phyloP scores from a whole-genome alignment of 257 asterid species.

The Nicotiana knightiana region DNA sequence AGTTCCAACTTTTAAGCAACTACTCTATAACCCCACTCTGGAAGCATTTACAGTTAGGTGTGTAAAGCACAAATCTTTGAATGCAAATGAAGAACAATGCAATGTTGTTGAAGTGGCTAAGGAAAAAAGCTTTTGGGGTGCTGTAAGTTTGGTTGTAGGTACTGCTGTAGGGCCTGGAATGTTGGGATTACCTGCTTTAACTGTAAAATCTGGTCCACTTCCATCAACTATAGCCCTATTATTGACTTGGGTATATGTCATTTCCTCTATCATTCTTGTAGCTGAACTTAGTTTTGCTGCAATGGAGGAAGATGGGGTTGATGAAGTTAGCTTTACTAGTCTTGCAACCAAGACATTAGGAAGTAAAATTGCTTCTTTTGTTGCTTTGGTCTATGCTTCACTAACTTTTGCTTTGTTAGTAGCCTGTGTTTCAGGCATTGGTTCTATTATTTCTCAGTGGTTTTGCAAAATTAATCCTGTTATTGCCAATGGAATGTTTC shows the following conservation, averaged over 20 bases:
- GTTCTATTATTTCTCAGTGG: constrained; percentile 30
- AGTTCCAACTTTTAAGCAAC: neutral
- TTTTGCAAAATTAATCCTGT: constrained; percentile 21
- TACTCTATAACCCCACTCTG: neutral
- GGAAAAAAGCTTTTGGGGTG: constrained; percentile 35
- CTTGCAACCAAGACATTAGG: constrained; percentile 35
- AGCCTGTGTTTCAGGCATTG: constrained; percentile 42
- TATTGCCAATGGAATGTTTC: constrained; percentile 28
- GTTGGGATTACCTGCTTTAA: constrained; percentile 35
- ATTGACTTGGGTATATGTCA: constrained; percentile 35
- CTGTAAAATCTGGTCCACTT: constrained; percentile 30
- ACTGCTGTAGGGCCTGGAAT: constrained; percentile 40
- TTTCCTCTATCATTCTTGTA: constrained; percentile 31
- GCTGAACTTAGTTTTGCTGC: constrained; percentile 42
- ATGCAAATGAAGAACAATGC: neutral
- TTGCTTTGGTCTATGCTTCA: constrained; percentile 34
- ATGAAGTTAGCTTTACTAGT: constrained; percentile 33
- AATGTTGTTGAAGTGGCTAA: neutral
- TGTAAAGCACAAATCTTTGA: constrained; percentile 6
- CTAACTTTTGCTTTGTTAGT: constrained; percentile 30
- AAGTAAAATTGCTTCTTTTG: constrained; percentile 24
- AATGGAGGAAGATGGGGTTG: constrained; percentile 31
- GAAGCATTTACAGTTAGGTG: neutral
- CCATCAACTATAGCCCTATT: constrained; percentile 26
- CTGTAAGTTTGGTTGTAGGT: constrained; percentile 33